Conservation (phyloP, 495 filamentous ascomycete species). For the Aspergillus taichungensis region DNA sequence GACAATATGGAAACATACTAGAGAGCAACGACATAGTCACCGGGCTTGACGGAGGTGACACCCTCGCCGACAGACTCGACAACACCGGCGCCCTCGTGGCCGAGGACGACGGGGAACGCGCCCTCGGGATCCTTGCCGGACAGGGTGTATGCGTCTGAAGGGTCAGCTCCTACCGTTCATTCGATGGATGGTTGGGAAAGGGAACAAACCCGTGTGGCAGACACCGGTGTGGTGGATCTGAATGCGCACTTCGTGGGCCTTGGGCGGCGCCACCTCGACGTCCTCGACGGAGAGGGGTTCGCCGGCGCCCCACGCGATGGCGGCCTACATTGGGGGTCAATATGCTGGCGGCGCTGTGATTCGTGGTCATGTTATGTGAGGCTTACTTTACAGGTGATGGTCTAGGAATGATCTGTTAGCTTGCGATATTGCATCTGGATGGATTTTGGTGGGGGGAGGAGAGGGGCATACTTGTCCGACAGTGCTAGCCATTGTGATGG, state of each 20-base stretch:
- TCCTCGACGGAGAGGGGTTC: constrained; percentile 83
- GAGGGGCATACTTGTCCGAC: constrained; percentile 44
- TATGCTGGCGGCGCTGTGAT: constrained; percentile 4
- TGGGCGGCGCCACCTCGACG: constrained; percentile 86
- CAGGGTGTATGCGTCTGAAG: constrained; percentile 87
- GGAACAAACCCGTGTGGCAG: constrained; percentile 79
- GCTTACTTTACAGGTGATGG: constrained; percentile 66
- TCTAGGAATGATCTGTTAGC: constrained; percentile 35
- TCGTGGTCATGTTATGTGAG: constrained; percentile 9
- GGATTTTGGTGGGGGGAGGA: neutral
- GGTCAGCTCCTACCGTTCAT: neutral
- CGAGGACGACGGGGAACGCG: constrained; percentile 91
- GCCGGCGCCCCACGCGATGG: constrained; percentile 91
- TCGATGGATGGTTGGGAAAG: constrained; percentile 1
- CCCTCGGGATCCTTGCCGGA: constrained; percentile 98
- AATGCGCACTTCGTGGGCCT: constrained; percentile 92
- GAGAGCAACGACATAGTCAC: constrained; percentile 79
- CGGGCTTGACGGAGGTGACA: constrained; percentile 82
- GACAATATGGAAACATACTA: constrained; percentile 51
- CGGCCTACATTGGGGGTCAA: constrained; percentile 50
- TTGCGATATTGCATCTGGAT: neutral
- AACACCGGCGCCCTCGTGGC: constrained; percentile 93
- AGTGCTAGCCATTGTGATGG: constrained; percentile 37
- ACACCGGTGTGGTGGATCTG: constrained; percentile 95
- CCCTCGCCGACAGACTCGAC: constrained; percentile 97